Conservation (phyloP, 768 basidiomycete species). For the Pleurotus eryngii region DNA sequence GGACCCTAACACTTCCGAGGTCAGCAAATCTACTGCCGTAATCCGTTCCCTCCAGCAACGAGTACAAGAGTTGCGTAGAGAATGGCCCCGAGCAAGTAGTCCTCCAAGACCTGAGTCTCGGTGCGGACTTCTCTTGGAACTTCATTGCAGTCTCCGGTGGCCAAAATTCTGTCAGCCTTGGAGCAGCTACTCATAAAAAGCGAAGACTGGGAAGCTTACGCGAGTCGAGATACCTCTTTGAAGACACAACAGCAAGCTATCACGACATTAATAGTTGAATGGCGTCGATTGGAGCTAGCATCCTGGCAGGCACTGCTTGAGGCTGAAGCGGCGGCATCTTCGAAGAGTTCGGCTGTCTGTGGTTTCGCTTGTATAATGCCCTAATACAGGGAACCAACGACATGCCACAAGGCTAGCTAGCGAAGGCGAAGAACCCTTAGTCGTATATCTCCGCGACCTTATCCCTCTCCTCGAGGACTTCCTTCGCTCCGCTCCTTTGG, state of each 20-base stretch:
- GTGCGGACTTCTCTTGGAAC: conserved; percentile 59
- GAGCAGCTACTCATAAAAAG: conserved; percentile 85
- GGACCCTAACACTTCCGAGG: conserved; percentile 73
- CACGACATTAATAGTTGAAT: conserved; percentile 74
- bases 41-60: conserved; percentile 49
- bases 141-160: conserved; percentile 72
- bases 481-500: conserved; percentile 70
- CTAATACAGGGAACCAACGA: conserved; percentile 60
- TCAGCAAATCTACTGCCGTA: conserved; percentile 53
- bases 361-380: conserved; percentile 87
- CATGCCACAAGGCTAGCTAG: conserved; percentile 33
- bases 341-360: conserved; percentile 57
- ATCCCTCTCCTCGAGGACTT: conserved; percentile 81
- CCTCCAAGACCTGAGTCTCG: conserved; percentile 71
- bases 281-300: conserved; percentile 86
- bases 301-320: conserved; percentile 84
- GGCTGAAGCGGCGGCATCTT: conserved; percentile 58
- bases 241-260: conserved; percentile 61
- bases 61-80: conserved; percentile 54
- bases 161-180: conserved; percentile 75
- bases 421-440: conserved; percentile 29
- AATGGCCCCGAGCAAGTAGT: conserved; percentile 99
- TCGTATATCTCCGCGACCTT: conserved; percentile 59
- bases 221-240: conserved; percentile 88
- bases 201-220: conserved; percentile 95